Base-by-base conservation (phyloP, 1,284 basidiomycete genomes). In the Salmacisia buchloeana region DNA sequence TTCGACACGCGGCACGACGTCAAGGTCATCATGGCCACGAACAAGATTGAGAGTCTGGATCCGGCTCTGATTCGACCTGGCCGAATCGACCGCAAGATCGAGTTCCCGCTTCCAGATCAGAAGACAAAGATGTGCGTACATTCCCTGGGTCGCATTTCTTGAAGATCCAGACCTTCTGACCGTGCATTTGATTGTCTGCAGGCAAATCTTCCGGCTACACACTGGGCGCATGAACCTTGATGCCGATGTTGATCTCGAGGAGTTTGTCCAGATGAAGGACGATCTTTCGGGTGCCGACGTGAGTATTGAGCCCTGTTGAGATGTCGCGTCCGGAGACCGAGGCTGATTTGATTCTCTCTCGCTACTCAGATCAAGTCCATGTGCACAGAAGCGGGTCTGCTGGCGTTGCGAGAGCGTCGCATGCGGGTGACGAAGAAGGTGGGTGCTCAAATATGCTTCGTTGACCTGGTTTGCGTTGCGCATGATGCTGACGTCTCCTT, bases 1-100 rank as follows among this genome's bases (percentile, higher is more conserved):
- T 98, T 99, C 82, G 96, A 98, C 81, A 93, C 92, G n/a, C 87
- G 94, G 65, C 93, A 94, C 34, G 94, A 98, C 80, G 94, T 99
- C 69, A 98, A 98, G 82, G 94, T 97, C 36, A 83, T 83, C 74
- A 83, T 83, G 82, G 91, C 91, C 27, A 92, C 90, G 39, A 94
- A 94, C 82, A 87, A 86, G 82, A 97, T 98, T 71, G 93, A 97
- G 80, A 88, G 90, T 2, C 85, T 98, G 49, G 94, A 98, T 81
- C 94, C 94, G 54, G 94, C 94, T 21, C 86, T 98, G 62, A 96
- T 97, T 76, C 90, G 96, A 66, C 94, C 96, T 2, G 96, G 96
- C 60, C 92, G 96, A 78, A 97, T 99, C 72, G 96, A 99, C 78
- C 86, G 96, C 63, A 98, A 99, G 85, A 98, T 99, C 64, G 79